Evolutionary conservation across 805 yeast species (phyloP).

Genomic region (Blastobotrys terrestris): DNA sequence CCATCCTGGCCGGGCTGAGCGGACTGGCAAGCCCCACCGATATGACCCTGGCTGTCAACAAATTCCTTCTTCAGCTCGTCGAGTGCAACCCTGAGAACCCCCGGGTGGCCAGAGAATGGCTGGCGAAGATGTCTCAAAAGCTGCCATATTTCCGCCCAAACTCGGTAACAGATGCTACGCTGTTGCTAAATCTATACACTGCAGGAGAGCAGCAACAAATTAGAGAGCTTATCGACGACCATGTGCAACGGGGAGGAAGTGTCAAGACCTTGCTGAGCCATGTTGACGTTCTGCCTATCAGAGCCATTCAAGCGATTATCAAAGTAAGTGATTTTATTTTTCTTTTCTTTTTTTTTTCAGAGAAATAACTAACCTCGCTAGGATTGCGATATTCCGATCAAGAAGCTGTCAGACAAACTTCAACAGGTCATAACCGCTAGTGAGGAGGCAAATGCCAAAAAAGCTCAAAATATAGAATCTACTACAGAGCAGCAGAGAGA

Average conservation of each 20-base stretch:
- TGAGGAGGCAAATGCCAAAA: constrained; percentile 4
- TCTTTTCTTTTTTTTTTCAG: constrained; percentile 2
- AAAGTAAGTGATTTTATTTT: constrained; percentile 24
- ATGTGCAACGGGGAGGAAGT: constrained; percentile 16
- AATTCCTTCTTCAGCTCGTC: constrained; percentile 44
- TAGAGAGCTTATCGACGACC: constrained; percentile 16
- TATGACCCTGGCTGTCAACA: constrained; percentile 62
- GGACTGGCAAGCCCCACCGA: constrained; percentile 40
- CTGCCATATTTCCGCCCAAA: constrained; percentile 38
- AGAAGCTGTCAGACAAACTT: constrained; percentile 10
- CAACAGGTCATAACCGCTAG: constrained; percentile 11
- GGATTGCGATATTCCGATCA: constrained; percentile 19
- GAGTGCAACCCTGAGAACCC: constrained; percentile 37
- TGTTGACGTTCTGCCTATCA: constrained; percentile 49
- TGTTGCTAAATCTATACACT: constrained; percentile 42
- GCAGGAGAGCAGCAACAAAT: constrained; percentile 15
- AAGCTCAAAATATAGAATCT: not conserved
- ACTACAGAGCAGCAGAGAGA: constrained; percentile 1
- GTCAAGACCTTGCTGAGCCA: constrained; percentile 37
- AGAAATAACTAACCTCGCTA: not conserved
- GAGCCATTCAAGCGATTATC: constrained; percentile 33
- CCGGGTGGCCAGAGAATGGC: constrained; percentile 39
- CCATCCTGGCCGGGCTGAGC: constrained; percentile 57
- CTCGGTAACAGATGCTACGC: constrained; percentile 54
- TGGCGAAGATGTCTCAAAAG: constrained; percentile 29